Conservation (phyloP, 2,329 filamentous ascomycete genomes). For the Botrytis porri region DNA sequence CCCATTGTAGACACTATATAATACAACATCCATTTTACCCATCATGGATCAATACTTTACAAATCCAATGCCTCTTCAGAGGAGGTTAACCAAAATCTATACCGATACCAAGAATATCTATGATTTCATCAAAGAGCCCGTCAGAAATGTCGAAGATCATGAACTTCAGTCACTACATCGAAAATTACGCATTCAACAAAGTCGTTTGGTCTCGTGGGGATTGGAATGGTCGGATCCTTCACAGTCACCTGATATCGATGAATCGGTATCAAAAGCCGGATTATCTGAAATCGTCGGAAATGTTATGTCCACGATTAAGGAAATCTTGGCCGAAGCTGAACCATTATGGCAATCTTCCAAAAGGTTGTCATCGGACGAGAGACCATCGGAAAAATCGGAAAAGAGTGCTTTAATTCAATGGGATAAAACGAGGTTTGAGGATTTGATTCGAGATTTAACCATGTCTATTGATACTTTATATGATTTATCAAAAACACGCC, state of each 20-base stretch:
- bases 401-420: conserved; percentile 59
- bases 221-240: conserved; percentile 74
- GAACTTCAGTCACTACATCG: conserved; percentile 70
- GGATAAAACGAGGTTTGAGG: conserved; percentile 72
- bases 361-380: conserved; percentile 38
- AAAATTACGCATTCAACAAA: conserved; percentile 70
- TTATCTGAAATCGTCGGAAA: conserved; percentile 74
- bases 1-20: not conserved
- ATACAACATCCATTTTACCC: not conserved
- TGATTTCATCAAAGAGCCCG: conserved; percentile 66
- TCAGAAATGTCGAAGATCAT: conserved; percentile 61
- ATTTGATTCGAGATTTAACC: conserved; percentile 70
- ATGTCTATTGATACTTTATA: conserved; percentile 77
- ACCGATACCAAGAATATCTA: conserved; percentile 78
- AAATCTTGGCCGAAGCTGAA: conserved; percentile 74
- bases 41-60: conserved; percentile 35
- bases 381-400: conserved; percentile 38
- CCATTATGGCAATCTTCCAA: conserved; percentile 64
- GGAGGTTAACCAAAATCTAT: conserved; percentile 68
- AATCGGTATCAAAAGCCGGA: conserved; percentile 68
- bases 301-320: conserved; percentile 77
- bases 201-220: conserved; percentile 75
- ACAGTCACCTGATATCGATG: conserved; percentile 67
- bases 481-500: conserved; percentile 66
- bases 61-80: conserved; percentile 48